Conservation (phyloP, 2,329 filamentous ascomycete genomes). For the Xylariaceae sp. region DNA sequence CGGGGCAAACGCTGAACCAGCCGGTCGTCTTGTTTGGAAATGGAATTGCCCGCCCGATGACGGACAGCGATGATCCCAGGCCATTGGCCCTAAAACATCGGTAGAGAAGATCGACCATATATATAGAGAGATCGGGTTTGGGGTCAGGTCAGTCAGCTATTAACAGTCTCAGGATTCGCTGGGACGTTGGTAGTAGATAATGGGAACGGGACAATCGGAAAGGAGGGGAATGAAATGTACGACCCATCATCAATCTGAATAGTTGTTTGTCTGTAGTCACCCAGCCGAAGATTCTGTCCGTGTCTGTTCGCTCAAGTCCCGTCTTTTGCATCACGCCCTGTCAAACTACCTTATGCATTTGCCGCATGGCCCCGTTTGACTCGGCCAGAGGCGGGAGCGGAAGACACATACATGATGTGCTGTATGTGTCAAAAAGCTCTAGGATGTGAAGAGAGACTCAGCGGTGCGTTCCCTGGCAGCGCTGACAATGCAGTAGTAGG, state of each 20-base stretch:
- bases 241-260: background rate
- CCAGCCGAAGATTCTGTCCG: background rate
- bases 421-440: background rate
- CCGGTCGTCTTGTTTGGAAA: constrained; percentile 3
- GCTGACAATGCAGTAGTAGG: constrained; percentile 7
- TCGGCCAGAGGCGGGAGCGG: constrained; percentile 8
- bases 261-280: constrained; percentile 5
- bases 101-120: constrained; percentile 1
- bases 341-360: constrained; percentile 2
- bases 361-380: constrained; percentile 7
- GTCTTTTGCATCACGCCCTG: constrained; percentile 1
- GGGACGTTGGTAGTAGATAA: background rate
- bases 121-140: constrained; percentile 3
- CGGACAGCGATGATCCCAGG: constrained; percentile 19
- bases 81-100: constrained; percentile 3
- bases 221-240: background rate
- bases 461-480: constrained; percentile 5
- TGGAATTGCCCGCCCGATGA: constrained; percentile 17
- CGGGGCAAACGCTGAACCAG: constrained; percentile 4
- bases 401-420: background rate
- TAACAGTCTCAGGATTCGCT: background rate
- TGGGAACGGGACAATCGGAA: background rate
- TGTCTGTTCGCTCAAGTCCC: background rate
- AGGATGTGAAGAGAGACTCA: constrained; percentile 1
- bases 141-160: background rate